Percentiles rank a stretch among this genome's conserved stretches.
phyloP scores from a whole-genome alignment of 2,329 filamentous ascomycete species.

The Colletotrichum incanum region DNA sequence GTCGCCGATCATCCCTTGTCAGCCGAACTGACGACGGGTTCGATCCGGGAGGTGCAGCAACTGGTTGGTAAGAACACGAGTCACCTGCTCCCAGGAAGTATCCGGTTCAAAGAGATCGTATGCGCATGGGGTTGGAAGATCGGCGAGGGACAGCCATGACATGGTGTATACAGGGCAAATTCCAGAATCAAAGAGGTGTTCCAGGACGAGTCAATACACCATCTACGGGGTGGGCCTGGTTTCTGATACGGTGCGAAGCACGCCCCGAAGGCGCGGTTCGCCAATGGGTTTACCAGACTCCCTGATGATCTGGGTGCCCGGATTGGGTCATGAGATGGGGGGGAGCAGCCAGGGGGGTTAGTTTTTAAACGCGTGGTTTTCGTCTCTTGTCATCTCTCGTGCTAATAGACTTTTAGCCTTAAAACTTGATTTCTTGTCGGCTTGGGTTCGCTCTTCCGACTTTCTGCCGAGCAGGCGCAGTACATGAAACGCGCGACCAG shows the following conservation, averaged over 20 bases:
- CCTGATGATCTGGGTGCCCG: not conserved
- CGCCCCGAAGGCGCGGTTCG: too few relatives aligned
- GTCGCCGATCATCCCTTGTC: not conserved
- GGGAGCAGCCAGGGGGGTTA: not conserved
- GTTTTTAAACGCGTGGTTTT: not conserved
- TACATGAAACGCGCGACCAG: not conserved
- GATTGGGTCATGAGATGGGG: not conserved
- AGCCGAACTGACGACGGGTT: not conserved
- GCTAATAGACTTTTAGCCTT: not conserved
- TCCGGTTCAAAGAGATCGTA: not conserved
- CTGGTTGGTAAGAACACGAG: not conserved
- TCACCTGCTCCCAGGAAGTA: not conserved
- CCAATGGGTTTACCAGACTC: not conserved
- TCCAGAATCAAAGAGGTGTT: not conserved
- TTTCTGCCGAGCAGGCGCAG: too few relatives aligned
- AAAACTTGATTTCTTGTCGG: not conserved
- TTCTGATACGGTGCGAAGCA: not conserved
- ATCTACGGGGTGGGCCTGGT: not conserved
- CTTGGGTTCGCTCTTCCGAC: too few relatives aligned
- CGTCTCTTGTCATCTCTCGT: not conserved
- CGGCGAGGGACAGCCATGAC: not conserved
- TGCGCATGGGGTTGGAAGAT: not conserved
- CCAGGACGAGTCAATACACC: not conserved
- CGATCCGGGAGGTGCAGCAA: not conserved
- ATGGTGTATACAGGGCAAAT: not conserved